phyloP scores from a whole-genome alignment of 2,329 filamentous ascomycete species.

The Chaetomium strumarium region DNA sequence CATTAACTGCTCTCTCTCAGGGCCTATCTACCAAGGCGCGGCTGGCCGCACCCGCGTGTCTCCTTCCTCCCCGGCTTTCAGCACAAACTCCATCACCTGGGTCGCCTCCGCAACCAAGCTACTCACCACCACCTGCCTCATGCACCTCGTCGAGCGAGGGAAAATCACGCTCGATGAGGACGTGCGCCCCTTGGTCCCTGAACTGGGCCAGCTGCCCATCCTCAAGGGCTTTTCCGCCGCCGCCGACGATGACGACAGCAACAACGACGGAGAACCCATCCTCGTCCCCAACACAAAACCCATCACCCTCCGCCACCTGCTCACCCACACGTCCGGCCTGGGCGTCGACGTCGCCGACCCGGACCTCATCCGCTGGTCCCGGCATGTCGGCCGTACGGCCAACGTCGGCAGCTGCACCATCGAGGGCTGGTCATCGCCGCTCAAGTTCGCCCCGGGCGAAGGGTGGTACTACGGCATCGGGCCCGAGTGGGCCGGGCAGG shows the following conservation, averaged over 20 bases:
- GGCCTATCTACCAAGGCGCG: conserved; percentile 32
- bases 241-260: conserved; percentile 18
- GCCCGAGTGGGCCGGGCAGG: conserved; percentile 43
- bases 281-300: conserved; percentile 33
- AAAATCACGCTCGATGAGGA: conserved; percentile 34
- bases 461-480: conserved; percentile 45
- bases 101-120: conserved; percentile 41
- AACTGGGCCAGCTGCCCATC: conserved; percentile 30
- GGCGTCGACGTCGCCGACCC: conserved; percentile 39
- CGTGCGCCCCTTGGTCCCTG: conserved; percentile 30
- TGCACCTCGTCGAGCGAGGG: conserved; percentile 37
- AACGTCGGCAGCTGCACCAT: conserved; percentile 20
- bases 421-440: conserved; percentile 37
- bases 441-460: conserved; percentile 40
- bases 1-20: conserved; percentile 18
- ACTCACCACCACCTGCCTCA: conserved; percentile 32
- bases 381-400: conserved; percentile 29
- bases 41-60: conserved; percentile 34
- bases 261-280: conserved; percentile 27
- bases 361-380: conserved; percentile 36
- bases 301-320: conserved; percentile 39
- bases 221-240: conserved; percentile 33
- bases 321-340: conserved; percentile 46
- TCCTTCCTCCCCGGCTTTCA: conserved; percentile 28
- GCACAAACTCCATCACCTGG: conserved; percentile 31